Base-by-base conservation (phyloP, 257 asterid species). In the Gynochthodes officinalis region DNA sequence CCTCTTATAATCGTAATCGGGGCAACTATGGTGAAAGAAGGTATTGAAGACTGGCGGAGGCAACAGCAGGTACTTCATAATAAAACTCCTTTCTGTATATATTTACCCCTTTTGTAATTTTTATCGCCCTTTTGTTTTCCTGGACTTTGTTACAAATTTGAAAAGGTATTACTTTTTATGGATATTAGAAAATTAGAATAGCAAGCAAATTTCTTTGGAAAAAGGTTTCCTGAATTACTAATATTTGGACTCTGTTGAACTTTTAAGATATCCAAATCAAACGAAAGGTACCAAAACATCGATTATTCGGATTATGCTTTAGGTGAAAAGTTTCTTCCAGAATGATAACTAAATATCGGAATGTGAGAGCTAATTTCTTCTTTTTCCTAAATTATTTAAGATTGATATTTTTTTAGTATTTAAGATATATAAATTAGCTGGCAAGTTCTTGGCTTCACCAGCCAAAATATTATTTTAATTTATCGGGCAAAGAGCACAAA, bases 11-110 rank as follows among this genome's bases (percentile, higher is more conserved):
- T 93, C 35, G 88, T 93, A 39, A 83, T 93, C 71, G 92, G 90
- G 52, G 97, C 89, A 1, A 89, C 91, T 49, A 93, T 93, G 96
- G 60, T 85, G 58, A 93, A 93, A 73, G 98, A 93, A 60, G 96
- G 92, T 7, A 82, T 90, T 48, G 98, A 93, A 63, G 98, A 93
- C 64, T 90, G 90, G 93, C 85, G 78, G 21, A 61, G 98, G 62
- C 84, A 79, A 25, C 84, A 86, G 49, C 97, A 90, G 97, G 98
- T 93, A 86, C 33, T 42, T 60, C 11, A 2, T 60, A 9, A n/a
- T 78, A 37, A 54, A 57, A 35, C 50, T 62, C 52, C 48, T 49
- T 67, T 1, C 23, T 3, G n/a, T 37, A 37, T 40, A 63, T 69
- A 16, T 57, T 49, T 4, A 13, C 13, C 52, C 33, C 28, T 71